These are phyloP conservation scores for Coffea humblotiana DNA, from an alignment of 305 asterid genomes.

Conservation along the genomic window DNA sequence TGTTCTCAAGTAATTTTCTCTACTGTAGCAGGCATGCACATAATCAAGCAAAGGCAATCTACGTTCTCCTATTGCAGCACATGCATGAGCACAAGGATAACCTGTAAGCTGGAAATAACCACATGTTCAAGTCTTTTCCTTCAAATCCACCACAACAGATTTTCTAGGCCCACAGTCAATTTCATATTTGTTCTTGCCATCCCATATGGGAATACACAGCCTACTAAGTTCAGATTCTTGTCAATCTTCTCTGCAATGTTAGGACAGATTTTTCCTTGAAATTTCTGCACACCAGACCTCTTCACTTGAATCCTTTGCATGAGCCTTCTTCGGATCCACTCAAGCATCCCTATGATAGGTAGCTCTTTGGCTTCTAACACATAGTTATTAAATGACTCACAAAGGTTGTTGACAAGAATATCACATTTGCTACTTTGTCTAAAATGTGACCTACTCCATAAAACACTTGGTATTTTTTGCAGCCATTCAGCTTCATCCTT, in stretches of 20 bases:
- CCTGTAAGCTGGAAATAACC: too few relatives aligned
- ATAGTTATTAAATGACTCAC: neutral
- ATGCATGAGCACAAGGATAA: too few relatives aligned
- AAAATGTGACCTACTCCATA: too few relatives aligned
- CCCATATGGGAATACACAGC: neutral
- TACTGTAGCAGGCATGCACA: too few relatives aligned
- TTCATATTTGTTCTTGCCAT: neutral
- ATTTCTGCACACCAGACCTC: neutral
- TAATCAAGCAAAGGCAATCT: too few relatives aligned
- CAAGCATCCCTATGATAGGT: neutral
- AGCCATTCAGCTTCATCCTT: too few relatives aligned
- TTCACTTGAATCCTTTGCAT: neutral
- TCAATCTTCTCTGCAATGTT: neutral
- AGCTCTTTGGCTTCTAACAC: neutral
- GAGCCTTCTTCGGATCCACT: neutral
- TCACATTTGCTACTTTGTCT: neutral
- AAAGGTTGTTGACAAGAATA: neutral
- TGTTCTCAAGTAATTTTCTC: too few relatives aligned
- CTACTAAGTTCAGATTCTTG: neutral
- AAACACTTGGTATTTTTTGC: too few relatives aligned
- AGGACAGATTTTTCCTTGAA: neutral
- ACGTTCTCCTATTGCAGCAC: too few relatives aligned
- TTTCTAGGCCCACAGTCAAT: neutral
- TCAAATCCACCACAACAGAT: too few relatives aligned
- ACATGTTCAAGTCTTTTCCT: too few relatives aligned